Percentiles rank a stretch among this genome's conserved stretches.
Conservation (phyloP, 1,139 yeast species). For the Sugiyamaella pinicola region DNA sequence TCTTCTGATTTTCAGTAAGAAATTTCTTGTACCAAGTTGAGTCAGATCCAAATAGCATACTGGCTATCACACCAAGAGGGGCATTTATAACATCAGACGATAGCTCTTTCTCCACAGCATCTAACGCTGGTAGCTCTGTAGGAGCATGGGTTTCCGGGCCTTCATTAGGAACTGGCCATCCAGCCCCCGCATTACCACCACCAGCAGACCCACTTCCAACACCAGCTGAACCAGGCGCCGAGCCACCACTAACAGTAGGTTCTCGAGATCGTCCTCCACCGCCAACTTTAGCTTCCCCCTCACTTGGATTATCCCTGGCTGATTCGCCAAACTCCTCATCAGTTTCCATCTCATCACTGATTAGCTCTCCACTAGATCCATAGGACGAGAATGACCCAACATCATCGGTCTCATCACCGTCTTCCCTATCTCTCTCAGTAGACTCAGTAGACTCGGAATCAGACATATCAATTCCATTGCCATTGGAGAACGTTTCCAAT, state of each 20-base stretch:
- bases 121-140: slow-evolving; percentile 52
- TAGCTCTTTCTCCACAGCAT: slow-evolving; percentile 63
- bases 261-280: no score
- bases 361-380: slow-evolving; percentile 20
- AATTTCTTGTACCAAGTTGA: slow-evolving; percentile 55
- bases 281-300: slow-evolving; percentile 5
- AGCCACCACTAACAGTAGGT: slow-evolving; percentile 1
- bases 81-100: slow-evolving; percentile 64
- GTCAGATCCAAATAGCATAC: slow-evolving; percentile 74
- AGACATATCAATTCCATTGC: slow-evolving; percentile 23
- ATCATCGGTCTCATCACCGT: slow-evolving; percentile 23
- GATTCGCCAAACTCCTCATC: slow-evolving; percentile 30
- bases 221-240: background rate
- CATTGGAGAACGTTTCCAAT: slow-evolving; percentile 28
- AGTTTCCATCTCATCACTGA: slow-evolving; percentile 23
- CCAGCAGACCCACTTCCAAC: slow-evolving; percentile 16
- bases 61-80: slow-evolving; percentile 79
- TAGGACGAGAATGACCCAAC: slow-evolving; percentile 20
- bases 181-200: background rate
- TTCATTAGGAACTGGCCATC: slow-evolving; percentile 44
- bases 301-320: slow-evolving; percentile 22
- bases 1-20: slow-evolving; percentile 67
- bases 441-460: slow-evolving; percentile 15
- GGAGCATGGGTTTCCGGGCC: slow-evolving; percentile 64
- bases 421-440: slow-evolving; percentile 22